Base-by-base conservation (phyloP, 352 stramenopile species). In the Pythium sp. region DNA sequence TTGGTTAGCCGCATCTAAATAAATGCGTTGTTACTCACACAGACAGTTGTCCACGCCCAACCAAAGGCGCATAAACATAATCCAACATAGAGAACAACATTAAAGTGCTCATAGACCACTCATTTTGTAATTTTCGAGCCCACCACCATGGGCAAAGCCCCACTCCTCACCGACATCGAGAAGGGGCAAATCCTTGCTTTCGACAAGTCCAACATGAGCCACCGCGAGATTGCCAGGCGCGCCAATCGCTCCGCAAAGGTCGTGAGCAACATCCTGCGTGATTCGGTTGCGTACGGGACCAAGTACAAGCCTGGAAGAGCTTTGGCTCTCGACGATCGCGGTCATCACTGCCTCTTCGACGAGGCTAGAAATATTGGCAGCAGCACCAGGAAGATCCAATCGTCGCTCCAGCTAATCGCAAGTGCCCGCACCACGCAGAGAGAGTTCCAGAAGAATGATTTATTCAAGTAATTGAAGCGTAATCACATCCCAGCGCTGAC, bases 401-500 rank as follows among this genome's bases (percentile, higher is more conserved):
- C 26, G 53, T 58, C n/a, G n/a, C n/a, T n/a, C n/a, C n/a, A n/a
- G n/a, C n/a, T n/a, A n/a, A n/a, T n/a, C n/a, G n/a, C n/a, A n/a
- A n/a, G n/a, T n/a, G n/a, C n/a, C 26, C 53, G 24, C 24, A 36
- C 53, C 24, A 58, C 24, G 24, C 24, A 58, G 12, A 1, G 53
- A n/a, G 53, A 58, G 53, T 26, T 58, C 12, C 53, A 58, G 53
- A 20, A 14, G n/a, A 36, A 58, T 12, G 26, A 38, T 58, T 38
- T 58, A 12, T 58, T 58, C 53, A 0, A 36, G 53, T 58, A 58
- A 24, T 24, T 38, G 53, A 58, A 58, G 53, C 24, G 24, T 2
- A 58, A 58, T 5, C 53, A 38, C 53, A 58, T 26, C 24, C 26
- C 53, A 36, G 26, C 12, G 24, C 53, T 58, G 53, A 58, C 53